Evolutionary conservation across 345 rosid species (phyloP).

Genomic region (Gossypium longicalyx): DNA sequence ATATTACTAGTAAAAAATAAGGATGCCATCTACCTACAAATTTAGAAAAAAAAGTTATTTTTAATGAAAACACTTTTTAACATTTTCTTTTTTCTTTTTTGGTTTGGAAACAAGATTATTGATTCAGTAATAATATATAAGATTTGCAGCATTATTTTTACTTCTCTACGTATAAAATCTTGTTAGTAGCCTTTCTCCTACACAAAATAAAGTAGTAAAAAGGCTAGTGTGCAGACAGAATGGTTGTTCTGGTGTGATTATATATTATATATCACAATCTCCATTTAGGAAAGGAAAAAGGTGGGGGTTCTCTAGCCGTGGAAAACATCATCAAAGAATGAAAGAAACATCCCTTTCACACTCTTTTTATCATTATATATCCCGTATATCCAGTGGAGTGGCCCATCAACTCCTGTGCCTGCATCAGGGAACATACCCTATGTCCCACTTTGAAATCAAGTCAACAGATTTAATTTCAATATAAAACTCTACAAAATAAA

Average conservation of each 20-base stretch:
- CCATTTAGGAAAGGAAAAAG: neutral
- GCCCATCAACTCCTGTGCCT: neutral
- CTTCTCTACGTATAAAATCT: too few species aligned
- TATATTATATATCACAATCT: neutral
- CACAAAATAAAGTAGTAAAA: neutral
- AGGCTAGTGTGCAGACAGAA: slow-evolving; percentile 18
- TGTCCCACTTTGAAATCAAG: neutral
- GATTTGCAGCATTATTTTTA: too few species aligned
- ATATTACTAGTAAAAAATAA: too few species aligned
- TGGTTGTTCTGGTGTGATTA: slow-evolving; percentile 9
- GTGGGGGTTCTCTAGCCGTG: neutral
- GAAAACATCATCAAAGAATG: neutral
- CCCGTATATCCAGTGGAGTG: neutral
- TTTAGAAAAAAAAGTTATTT: too few species aligned
- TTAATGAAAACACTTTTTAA: too few species aligned
- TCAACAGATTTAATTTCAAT: neutral
- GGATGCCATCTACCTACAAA: too few species aligned
- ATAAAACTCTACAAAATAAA: neutral
- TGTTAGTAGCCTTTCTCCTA: too few species aligned
- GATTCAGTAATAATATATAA: too few species aligned
- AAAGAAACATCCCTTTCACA: slow-evolving; percentile 35
- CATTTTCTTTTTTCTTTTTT: accelerated
- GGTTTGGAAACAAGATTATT: too few species aligned
- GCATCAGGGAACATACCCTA: neutral
- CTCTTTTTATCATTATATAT: slow-evolving; percentile 22